Percentiles rank a stretch among this genome's conserved stretches.
Conservation (phyloP, 202 grass and related monocot species). For the Brachypodium distachyon region DNA sequence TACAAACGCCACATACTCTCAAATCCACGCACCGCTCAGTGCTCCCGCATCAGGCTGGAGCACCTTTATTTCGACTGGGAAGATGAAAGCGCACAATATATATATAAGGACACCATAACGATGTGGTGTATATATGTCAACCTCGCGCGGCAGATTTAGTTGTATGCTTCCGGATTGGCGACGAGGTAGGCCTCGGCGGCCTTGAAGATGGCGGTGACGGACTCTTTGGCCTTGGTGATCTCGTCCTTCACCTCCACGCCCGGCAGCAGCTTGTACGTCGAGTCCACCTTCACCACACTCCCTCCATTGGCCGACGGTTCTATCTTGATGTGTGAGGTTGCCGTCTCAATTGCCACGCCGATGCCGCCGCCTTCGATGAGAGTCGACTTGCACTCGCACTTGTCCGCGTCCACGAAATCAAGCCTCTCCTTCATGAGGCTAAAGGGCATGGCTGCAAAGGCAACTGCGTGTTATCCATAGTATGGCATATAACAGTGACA, state of each 20-base stretch:
- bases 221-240: constrained; percentile 37
- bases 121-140: too few relatives aligned
- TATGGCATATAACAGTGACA: too few relatives aligned
- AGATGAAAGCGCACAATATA: too few relatives aligned
- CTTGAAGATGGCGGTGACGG: constrained; percentile 27
- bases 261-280: constrained; percentile 35
- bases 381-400: constrained; percentile 40
- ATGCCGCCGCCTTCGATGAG: constrained; percentile 45
- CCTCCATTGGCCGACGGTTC: constrained; percentile 26
- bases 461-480: too few relatives aligned
- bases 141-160: too few relatives aligned
- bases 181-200: constrained; percentile 36
- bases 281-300: constrained; percentile 29
- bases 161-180: constrained; percentile 56
- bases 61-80: too few relatives aligned
- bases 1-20: too few relatives aligned
- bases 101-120: too few relatives aligned
- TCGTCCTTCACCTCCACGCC: constrained; percentile 30
- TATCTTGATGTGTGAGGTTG: constrained; percentile 39
- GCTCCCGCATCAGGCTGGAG: too few relatives aligned
- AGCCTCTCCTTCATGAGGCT: constrained; percentile 48
- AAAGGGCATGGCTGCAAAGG: constrained; percentile 30
- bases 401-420: constrained; percentile 44
- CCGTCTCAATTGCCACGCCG: constrained; percentile 30
- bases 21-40: too few relatives aligned